Evolutionary conservation across 164 flowering plant genomes (phyloP), one percentile per base, ranked within the genome.

Genomic region (Nymphaea colorata): DNA sequence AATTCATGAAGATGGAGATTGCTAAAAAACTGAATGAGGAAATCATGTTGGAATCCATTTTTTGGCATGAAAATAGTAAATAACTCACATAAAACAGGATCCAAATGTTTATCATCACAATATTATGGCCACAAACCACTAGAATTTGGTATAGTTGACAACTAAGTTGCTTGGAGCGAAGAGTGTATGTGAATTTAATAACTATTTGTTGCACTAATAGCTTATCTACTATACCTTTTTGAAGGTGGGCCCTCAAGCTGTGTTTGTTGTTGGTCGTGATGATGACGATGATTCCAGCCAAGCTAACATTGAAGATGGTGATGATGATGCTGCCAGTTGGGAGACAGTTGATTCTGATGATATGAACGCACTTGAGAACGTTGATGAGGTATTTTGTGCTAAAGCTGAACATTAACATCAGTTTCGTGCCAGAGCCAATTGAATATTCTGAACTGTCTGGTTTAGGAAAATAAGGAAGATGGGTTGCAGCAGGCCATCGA

Each of bases 161-260:
- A 4, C 55, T 47, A 2, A 47, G 5, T 47, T 12, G 7, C 2
- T 47, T 6, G 55, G 55, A 7, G 12, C 12, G 55, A 47, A 7
- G 11, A 7, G 12, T 47, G 55, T 7, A 47, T 47, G 55, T 6
- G 12, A 12, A 6, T 47, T 47, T 47, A 7, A 47, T 12, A 47
- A 6, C 12, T 8, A 6, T 3, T 61, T 61, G 63, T 6, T 61
- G 15, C 63, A 61, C 2, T 61, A 47, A 61, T 8, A 61, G 8
- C 25, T 7, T 7, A 61, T n/a, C 16, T 55, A n/a, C 16, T 61
- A n/a, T 8, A 14, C 65, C 61, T 72, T 80, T 59, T 71, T 15
- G 63, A 73, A 95, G 99, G 99, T 95, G 77, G 99, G 99, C 41
- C 99, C 99, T 79, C 99, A 92, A 80, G 98, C 98, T 71, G 76